Evolutionary conservation across 202 grass and related monocot species (phyloP).

Genomic region (Tripidium arundinaceum): DNA sequence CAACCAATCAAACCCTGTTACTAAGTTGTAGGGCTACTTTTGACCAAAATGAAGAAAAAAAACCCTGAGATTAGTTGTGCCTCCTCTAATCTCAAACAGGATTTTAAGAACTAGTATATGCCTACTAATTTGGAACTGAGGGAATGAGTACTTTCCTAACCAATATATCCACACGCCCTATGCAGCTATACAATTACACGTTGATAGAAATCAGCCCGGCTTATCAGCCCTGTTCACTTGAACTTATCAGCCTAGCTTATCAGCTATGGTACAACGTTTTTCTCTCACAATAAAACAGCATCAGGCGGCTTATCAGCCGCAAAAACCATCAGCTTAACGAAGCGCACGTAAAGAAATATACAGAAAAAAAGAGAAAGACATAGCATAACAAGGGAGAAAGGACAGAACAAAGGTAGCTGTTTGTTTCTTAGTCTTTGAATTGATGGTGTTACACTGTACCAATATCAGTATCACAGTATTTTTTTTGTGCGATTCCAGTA

Average conservation of each 20-base stretch:
- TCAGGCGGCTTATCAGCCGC: too few species aligned
- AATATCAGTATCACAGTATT: slow-evolving; percentile 43
- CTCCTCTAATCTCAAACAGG: neutral
- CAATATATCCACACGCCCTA: neutral
- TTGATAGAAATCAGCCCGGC: neutral
- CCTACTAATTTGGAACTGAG: neutral
- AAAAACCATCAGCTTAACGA: too few species aligned
- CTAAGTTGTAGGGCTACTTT: neutral
- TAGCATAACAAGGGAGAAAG: too few species aligned
- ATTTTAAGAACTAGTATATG: neutral
- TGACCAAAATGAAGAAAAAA: too few species aligned
- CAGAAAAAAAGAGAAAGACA: neutral
- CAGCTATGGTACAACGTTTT: too few species aligned
- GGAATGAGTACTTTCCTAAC: neutral
- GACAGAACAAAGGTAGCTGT: neutral
- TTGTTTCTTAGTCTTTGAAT: slow-evolving; percentile 17
- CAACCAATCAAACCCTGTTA: neutral
- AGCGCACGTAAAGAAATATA: neutral
- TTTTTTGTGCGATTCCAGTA: slow-evolving; percentile 22
- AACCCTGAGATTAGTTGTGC: neutral
- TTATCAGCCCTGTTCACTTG: too few species aligned
- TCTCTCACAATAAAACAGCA: too few species aligned
- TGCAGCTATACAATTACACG: neutral
- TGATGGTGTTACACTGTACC: neutral
- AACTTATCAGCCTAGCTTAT: too few species aligned